Evolutionary conservation across 352 stramenopile genomes (phyloP).

Genomic region (Elongisporangium senticosum): DNA sequence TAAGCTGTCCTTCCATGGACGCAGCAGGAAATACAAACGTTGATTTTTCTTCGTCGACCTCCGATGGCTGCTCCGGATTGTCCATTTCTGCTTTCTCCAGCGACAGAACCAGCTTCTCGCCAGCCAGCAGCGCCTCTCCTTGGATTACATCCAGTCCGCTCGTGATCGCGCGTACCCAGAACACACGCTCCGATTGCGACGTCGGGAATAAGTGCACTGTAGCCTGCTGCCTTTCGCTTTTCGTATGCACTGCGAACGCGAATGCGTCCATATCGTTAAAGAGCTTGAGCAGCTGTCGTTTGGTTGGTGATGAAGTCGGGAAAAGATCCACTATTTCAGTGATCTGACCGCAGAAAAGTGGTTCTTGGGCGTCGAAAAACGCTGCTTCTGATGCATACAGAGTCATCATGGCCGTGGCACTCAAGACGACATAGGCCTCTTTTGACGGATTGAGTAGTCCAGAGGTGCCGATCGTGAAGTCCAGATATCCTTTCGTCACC

Average conservation of each 20-base stretch:
- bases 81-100: conserved; percentile 23
- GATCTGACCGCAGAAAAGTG: conserved; percentile 20
- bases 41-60: not conserved
- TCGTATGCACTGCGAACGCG: conserved; percentile 13
- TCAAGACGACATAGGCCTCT: conserved; percentile 31
- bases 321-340: conserved; percentile 21
- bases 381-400: conserved; percentile 46
- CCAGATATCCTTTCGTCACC: conserved; percentile 9
- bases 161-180: conserved; percentile 35
- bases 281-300: conserved; percentile 16
- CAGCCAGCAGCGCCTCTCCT: conserved; percentile 41
- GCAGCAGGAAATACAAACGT: conserved; percentile 23
- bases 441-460: conserved; percentile 2
- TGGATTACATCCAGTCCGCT: conserved; percentile 34
- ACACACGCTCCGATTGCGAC: conserved; percentile 25
- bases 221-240: conserved; percentile 7
- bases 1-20: conserved; percentile 51
- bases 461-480: conserved; percentile 6
- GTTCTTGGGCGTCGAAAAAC: conserved; percentile 19
- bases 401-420: conserved; percentile 18
- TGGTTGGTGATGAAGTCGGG: conserved; percentile 2
- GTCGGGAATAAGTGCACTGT: conserved; percentile 36
- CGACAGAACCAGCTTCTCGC: conserved; percentile 45
- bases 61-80: conserved; percentile 2
- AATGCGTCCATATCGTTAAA: conserved; percentile 5